Evolutionary conservation across 1,139 yeast species (phyloP).

Genomic region (Blastobotrys petasosporus): DNA sequence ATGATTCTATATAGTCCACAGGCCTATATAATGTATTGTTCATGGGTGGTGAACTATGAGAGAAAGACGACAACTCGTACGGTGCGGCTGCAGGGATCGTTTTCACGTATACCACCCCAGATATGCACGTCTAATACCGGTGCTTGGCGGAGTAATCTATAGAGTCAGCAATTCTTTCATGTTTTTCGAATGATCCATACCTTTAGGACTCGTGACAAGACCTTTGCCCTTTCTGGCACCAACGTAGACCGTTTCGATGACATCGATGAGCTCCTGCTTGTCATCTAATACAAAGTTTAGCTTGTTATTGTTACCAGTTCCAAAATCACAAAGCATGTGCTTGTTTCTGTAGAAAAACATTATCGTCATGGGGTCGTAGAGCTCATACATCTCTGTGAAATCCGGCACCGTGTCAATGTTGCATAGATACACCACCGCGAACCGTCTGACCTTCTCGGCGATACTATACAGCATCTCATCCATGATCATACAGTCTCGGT

Average conservation of each 20-base stretch:
- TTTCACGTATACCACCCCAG: not conserved
- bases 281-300: slow-evolving; percentile 73
- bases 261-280: slow-evolving; percentile 86
- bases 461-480: slow-evolving; percentile 77
- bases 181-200: slow-evolving; percentile 15
- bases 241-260: slow-evolving; percentile 79
- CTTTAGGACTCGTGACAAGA: slow-evolving; percentile 76
- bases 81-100: not conserved
- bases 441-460: slow-evolving; percentile 79
- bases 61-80: too few relatives aligned
- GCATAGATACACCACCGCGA: slow-evolving; percentile 82
- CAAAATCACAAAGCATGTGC: slow-evolving; percentile 97
- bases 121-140: slow-evolving; percentile 22
- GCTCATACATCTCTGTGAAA: slow-evolving; percentile 87
- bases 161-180: not conserved
- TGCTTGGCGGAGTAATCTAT: slow-evolving; percentile 34
- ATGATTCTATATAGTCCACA: too few relatives aligned
- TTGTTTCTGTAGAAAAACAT: slow-evolving; percentile 93
- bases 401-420: slow-evolving; percentile 88
- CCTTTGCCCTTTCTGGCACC: slow-evolving; percentile 95
- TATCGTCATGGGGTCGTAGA: slow-evolving; percentile 82
- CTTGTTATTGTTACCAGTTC: slow-evolving; percentile 96
- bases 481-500: slow-evolving; percentile 79
- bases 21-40: too few relatives aligned
- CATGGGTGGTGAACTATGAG: too few relatives aligned